Base-by-base conservation (phyloP, 2,329 filamentous ascomycete species). In the Capronia epimyces region DNA sequence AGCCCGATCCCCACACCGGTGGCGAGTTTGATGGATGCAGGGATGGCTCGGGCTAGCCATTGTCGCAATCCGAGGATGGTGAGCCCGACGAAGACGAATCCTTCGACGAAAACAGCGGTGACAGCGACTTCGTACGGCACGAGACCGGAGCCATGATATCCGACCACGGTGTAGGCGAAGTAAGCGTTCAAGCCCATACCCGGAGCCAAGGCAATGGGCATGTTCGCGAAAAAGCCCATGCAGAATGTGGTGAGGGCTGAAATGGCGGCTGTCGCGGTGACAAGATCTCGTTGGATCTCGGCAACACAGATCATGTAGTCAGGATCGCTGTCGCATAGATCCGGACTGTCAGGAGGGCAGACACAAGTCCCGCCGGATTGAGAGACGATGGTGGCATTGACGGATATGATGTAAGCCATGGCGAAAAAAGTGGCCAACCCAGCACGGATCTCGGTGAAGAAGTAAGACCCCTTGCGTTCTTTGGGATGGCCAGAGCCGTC, bases 141-240 rank as follows among this genome's bases (percentile, higher is more conserved):
- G 29, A 77, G 74, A 1, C 87, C 87, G 18, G 75, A 78, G 37
- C 88, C 89, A 65, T 90, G 83, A 63, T 75, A 81, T 2, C 89
- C 89, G 50, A 94, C 88, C 39, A 88, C 84, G 0, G 81, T 86
- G 65, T 86, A 94, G 21, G 88, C 79, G 64, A 94, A 94, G 34
- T 94, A 94, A 15, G 88, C 88, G 64, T 95, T 95, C 49, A 94
- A 68, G 21, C 89, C 85, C 84, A 89, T 87, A 31, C 85, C 85
- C 13, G 85, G 84, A 5, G 84, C 85, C 37, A 87, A 69, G 7
- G 81, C 83, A 59, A 88, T 82, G 1, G 88, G 87, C 46, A 91
- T 74, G 60, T 94, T 94, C 56, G 89, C 84, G 57, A 90, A 81
- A 1, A 91, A 68, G 16, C 89, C 89, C 84, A 94, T 89, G 68